phyloP scores from a whole-genome alignment of 345 rosid species.

The Hypericum perforatum region DNA sequence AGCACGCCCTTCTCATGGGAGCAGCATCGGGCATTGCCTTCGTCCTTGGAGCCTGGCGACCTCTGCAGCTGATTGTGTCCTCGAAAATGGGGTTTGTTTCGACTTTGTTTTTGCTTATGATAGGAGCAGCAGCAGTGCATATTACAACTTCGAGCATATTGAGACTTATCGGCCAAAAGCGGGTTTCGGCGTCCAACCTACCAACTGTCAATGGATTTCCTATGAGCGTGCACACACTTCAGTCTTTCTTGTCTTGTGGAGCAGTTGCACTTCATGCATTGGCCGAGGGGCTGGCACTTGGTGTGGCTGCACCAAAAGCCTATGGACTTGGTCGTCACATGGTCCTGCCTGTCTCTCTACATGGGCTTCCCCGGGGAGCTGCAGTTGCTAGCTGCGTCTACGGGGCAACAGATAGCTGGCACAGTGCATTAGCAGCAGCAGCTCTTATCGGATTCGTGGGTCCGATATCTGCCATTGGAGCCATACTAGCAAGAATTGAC shows the following conservation, averaged over 20 bases:
- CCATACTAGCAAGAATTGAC: constrained; percentile 84
- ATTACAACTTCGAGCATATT: constrained; percentile 41
- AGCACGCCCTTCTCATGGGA: constrained; percentile 93
- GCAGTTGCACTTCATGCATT: constrained; percentile 85
- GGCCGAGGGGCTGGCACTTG: constrained; percentile 96
- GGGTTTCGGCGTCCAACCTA: constrained; percentile 36
- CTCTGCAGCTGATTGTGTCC: constrained; percentile 61
- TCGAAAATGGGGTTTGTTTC: constrained; percentile 75
- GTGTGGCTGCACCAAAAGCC: constrained; percentile 98
- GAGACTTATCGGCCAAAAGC: constrained; percentile 48
- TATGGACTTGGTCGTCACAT: constrained; percentile 90
- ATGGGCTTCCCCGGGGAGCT: constrained; percentile 92
- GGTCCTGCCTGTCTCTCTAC: constrained; percentile 93
- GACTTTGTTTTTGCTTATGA: constrained; percentile 36
- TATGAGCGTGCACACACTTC: constrained; percentile 63
- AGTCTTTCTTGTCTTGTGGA: constrained; percentile 80
- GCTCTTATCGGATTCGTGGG: constrained; percentile 84
- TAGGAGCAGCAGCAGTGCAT: constrained; percentile 60
- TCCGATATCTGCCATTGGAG: constrained; percentile 80
- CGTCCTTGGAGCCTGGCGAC: constrained; percentile 86
- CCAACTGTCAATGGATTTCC: constrained; percentile 49
- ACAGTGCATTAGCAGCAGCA: constrained; percentile 75
- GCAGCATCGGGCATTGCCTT: constrained; percentile 90
- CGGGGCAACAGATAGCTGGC: constrained; percentile 94
- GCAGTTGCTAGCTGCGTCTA: constrained; percentile 96